Evolutionary conservation across 768 basidiomycete genomes (phyloP).

Genomic region (Russula sp.): DNA sequence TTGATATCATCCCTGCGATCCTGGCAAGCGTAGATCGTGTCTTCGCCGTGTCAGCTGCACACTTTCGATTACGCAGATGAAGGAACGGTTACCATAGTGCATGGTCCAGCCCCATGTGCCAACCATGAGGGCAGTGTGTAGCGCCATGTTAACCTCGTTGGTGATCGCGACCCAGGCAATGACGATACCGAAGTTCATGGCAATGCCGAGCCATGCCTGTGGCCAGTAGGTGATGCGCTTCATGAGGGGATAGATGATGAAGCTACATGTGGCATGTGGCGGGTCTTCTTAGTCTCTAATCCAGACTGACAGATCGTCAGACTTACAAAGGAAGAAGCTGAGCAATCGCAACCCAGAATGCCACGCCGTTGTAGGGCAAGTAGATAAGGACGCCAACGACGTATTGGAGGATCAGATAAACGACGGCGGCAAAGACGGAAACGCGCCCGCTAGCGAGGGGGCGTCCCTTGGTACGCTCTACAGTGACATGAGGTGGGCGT

Average conservation of each 20-base stretch:
- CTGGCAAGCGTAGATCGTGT: conserved; percentile 77
- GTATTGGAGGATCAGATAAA: conserved; percentile 30
- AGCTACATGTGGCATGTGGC: conserved; percentile 30
- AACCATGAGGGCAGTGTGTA: conserved; percentile 28
- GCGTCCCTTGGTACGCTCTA: conserved; percentile 22
- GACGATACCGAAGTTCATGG: conserved; percentile 51
- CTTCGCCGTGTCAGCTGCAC: conserved; percentile 28
- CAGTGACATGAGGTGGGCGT: not conserved
- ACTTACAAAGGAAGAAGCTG: conserved; percentile 30
- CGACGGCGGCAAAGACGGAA: conserved; percentile 29
- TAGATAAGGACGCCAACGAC: conserved; percentile 25
- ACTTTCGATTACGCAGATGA: not conserved
- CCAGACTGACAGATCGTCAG: not conserved
- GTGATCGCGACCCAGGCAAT: conserved; percentile 50
- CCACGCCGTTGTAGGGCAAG: conserved; percentile 25
- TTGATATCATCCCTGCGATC: conserved; percentile 71
- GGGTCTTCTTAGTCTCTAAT: not conserved
- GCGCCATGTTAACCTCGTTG: conserved; percentile 34
- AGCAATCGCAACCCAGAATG: conserved; percentile 29
- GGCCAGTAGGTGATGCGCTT: conserved; percentile 61
- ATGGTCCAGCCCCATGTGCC: conserved; percentile 42
- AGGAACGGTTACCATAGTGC: conserved; percentile 38
- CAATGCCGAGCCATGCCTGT: conserved; percentile 55
- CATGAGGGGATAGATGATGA: conserved; percentile 48
- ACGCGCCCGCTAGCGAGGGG: conserved; percentile 31